Conservation (phyloP, 1,139 yeast genomes). For the Debaryomycetaceae sp. region DNA sequence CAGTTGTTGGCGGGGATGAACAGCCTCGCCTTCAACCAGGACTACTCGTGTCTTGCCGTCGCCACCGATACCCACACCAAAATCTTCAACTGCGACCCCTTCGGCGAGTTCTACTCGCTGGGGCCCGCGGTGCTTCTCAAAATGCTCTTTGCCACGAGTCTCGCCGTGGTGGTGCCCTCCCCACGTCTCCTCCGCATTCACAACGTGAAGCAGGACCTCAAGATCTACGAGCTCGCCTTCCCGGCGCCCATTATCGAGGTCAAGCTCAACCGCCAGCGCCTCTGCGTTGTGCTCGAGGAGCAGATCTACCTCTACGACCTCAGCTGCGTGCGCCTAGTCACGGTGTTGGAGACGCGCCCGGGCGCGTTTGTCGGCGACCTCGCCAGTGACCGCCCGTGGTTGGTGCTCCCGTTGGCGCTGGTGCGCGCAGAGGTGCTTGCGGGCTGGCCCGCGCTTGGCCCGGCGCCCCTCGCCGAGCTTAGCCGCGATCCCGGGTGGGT, state of each 20-base stretch:
- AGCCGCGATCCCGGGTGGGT: slow-evolving; percentile 36
- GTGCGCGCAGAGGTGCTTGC: too few species aligned
- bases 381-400: slow-evolving; percentile 43
- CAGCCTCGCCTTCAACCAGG: slow-evolving; percentile 43
- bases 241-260: slow-evolving; percentile 59
- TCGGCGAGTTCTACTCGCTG: slow-evolving; percentile 40
- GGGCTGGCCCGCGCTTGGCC: too few species aligned
- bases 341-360: slow-evolving; percentile 47
- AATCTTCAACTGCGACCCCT: slow-evolving; percentile 46
- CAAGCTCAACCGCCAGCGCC: slow-evolving; percentile 60
- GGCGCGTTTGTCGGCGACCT: slow-evolving; percentile 44
- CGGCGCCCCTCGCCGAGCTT: slow-evolving; percentile 16
- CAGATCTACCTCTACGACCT: slow-evolving; percentile 71
- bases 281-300: slow-evolving; percentile 60
- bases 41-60: slow-evolving; percentile 37
- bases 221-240: slow-evolving; percentile 68
- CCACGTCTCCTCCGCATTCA: slow-evolving; percentile 54
- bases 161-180: slow-evolving; percentile 58
- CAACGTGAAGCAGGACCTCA: slow-evolving; percentile 64
- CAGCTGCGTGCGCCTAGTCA: slow-evolving; percentile 63
- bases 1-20: slow-evolving; percentile 27
- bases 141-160: slow-evolving; percentile 68
- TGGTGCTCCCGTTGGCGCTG: slow-evolving; percentile 34
- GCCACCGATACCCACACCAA: slow-evolving; percentile 31
- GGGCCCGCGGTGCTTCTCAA: slow-evolving; percentile 38